Conservation (phyloP, 2,329 filamentous ascomycete genomes). For the Monosporascus ibericus region DNA sequence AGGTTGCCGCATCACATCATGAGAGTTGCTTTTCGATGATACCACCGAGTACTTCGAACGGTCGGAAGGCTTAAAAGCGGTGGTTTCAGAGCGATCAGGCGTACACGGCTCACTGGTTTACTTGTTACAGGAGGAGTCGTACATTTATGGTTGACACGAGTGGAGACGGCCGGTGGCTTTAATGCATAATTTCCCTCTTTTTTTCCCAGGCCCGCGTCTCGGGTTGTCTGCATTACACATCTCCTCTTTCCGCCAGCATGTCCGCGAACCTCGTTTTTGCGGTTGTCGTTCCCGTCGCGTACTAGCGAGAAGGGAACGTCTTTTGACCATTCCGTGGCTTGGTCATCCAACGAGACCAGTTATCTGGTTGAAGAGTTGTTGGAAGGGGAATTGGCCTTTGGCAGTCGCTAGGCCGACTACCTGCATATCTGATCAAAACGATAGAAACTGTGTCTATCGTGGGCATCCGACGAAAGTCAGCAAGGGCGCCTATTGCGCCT, state of each 20-base stretch:
- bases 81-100: background rate
- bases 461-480: background rate
- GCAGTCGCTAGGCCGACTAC: background rate
- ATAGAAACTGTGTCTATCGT: background rate
- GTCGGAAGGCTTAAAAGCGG: background rate
- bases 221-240: background rate
- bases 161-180: slow-evolving; percentile 7
- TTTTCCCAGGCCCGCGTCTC: background rate
- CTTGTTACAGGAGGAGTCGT: background rate
- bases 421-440: background rate
- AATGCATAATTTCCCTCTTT: slow-evolving; percentile 13
- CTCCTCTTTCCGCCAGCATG: background rate
- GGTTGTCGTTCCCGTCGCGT: background rate
- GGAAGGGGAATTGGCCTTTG: background rate
- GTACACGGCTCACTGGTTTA: background rate
- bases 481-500: background rate
- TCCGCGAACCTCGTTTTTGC: slow-evolving; percentile 4
- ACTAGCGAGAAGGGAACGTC: background rate
- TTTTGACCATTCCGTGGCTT: background rate
- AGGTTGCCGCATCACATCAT: background rate
- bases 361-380: too few species aligned
- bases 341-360: too few species aligned
- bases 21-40: slow-evolving; percentile 2
- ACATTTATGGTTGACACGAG: background rate
- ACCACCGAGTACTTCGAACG: slow-evolving; percentile 11